Conservation (phyloP, 169 alveolate species). For the Plasmodium fragile region DNA sequence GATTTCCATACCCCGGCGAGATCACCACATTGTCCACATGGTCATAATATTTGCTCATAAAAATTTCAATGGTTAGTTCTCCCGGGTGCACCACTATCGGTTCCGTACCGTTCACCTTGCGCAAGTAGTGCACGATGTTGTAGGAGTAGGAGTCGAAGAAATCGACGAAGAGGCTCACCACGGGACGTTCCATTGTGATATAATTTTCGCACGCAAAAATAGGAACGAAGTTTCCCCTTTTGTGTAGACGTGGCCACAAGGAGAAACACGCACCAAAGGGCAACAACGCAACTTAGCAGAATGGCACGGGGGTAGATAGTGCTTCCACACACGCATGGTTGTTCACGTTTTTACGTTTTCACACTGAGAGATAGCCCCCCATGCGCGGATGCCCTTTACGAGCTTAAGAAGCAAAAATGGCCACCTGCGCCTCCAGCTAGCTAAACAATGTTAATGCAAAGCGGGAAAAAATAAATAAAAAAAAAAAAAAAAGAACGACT, state of each 20-base stretch:
- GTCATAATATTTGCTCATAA: conserved; percentile 15
- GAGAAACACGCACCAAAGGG: background rate
- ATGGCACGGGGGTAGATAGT: background rate
- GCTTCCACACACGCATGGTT: background rate
- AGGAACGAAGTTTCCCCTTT: background rate
- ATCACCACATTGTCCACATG: conserved; percentile 35
- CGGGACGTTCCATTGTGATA: conserved; percentile 1
- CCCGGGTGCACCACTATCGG: conserved; percentile 33
- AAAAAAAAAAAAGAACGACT: background rate
- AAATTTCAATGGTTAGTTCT: conserved; percentile 23
- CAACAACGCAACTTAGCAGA: background rate
- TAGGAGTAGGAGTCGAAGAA: conserved; percentile 48
- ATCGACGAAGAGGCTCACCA: conserved; percentile 44
- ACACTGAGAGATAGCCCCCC: background rate
- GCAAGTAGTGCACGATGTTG: conserved; percentile 35
- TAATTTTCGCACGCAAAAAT: background rate
- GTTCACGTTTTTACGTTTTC: background rate
- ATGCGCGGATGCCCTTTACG: background rate
- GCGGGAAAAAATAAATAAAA: background rate
- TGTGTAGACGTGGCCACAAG: background rate
- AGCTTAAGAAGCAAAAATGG: background rate
- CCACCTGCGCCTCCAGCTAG: background rate
- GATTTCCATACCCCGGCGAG: conserved; percentile 63
- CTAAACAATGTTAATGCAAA: background rate
- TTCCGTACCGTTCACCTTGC: conserved; percentile 10